phyloP scores from a whole-genome alignment of 176 grass and related monocot species.

The Carex cristatella region DNA sequence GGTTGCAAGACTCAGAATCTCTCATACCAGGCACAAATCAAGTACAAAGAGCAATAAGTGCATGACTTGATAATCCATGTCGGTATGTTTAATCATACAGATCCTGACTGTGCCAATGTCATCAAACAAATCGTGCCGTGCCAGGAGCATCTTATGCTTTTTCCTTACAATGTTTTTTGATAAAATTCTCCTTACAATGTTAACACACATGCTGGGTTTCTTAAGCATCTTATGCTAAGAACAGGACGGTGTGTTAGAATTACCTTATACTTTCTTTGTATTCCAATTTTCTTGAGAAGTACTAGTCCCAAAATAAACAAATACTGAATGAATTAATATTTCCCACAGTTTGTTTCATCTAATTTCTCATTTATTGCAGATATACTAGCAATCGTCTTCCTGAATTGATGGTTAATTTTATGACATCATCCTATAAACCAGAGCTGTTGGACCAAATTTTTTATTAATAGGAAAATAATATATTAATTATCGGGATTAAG shows the following conservation, averaged over 20 bases:
- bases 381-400: conserved; percentile 55
- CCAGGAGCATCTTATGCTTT: conserved; percentile 16
- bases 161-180: conserved; percentile 42
- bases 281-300: neutral
- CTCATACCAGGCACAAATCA: conserved; percentile 62
- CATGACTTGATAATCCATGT: conserved; percentile 73
- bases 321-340: neutral
- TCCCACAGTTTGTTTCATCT: neutral
- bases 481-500: too few relatives aligned
- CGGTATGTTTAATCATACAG: conserved; percentile 49
- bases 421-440: conserved; percentile 79
- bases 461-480: too few relatives aligned
- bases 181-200: conserved; percentile 43
- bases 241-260: conserved; percentile 55
- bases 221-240: conserved; percentile 93
- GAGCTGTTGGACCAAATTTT: conserved; percentile 31
- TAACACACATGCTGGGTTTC: conserved; percentile 67
- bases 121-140: conserved; percentile 79
- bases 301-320: neutral
- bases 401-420: conserved; percentile 98
- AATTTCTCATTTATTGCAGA: conserved; percentile 33
- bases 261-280: neutral
- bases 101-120: conserved; percentile 30
- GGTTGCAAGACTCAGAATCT: conserved; percentile 93
- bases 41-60: conserved; percentile 69